Evolutionary conservation across 768 basidiomycete species (phyloP).

Genomic region (Kwoniella mangroviensis): DNA sequence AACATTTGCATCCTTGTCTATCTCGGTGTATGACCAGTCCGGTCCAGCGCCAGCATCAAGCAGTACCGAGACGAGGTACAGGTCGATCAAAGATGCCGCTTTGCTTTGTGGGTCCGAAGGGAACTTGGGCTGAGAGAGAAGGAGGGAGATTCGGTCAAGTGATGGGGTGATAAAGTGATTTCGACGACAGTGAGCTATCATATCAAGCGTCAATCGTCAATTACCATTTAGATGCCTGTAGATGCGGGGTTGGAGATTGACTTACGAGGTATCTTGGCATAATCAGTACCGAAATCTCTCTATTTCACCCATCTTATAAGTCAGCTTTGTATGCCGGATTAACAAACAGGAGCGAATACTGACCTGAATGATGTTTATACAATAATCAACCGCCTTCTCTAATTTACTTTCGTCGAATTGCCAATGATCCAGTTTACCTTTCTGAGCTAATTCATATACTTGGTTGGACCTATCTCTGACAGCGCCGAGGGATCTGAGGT

Average conservation of each 20-base stretch:
- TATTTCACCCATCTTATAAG: slow-evolving; percentile 48
- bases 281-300: slow-evolving; percentile 80
- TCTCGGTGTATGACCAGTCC: slow-evolving; percentile 75
- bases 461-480: slow-evolving; percentile 81
- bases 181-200: slow-evolving; percentile 36
- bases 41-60: slow-evolving; percentile 93
- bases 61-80: slow-evolving; percentile 84
- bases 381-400: slow-evolving; percentile 71
- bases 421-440: slow-evolving; percentile 80
- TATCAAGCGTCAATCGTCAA: background rate
- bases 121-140: slow-evolving; percentile 53
- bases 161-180: slow-evolving; percentile 45
- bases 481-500: slow-evolving; percentile 82
- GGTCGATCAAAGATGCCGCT: slow-evolving; percentile 78
- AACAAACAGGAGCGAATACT: slow-evolving; percentile 30
- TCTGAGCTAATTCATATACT: slow-evolving; percentile 76
- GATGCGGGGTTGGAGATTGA: background rate
- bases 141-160: slow-evolving; percentile 65
- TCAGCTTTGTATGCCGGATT: background rate
- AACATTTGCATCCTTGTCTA: slow-evolving; percentile 17
- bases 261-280: slow-evolving; percentile 58
- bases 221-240: background rate
- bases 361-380: slow-evolving; percentile 77
- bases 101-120: slow-evolving; percentile 60
- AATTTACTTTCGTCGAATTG: slow-evolving; percentile 81